A percentile compares a stretch with the other conserved stretches of the same genome.
These are phyloP conservation scores for Trypanosoma lewisi DNA, from an alignment of 208 protist genomes.

Conservation along the genomic window DNA sequence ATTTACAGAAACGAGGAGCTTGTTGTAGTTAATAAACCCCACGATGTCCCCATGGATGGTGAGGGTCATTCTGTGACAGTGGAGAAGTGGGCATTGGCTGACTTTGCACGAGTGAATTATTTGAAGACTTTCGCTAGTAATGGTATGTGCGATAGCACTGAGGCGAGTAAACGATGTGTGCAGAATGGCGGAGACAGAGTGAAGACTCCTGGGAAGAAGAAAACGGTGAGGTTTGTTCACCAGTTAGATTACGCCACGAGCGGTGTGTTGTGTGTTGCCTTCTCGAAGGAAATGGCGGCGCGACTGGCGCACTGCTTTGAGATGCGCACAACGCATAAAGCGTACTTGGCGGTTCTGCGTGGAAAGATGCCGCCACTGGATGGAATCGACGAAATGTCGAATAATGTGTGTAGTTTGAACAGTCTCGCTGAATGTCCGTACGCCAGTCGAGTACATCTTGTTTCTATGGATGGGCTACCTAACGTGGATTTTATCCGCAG, in stretches of 20 bases:
- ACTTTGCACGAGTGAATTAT: conserved; percentile 26
- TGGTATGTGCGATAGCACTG: too few relatives aligned
- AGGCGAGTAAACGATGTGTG: conserved; percentile 7
- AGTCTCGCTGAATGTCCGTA: background rate
- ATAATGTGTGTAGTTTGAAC: background rate
- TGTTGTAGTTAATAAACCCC: conserved; percentile 87
- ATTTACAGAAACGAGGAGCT: conserved; percentile 74
- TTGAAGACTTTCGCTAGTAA: conserved; percentile 13
- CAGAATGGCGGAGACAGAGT: conserved; percentile 19
- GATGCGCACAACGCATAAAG: conserved; percentile 73
- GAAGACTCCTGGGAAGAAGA: conserved; percentile 9
- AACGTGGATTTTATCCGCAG: conserved; percentile 9
- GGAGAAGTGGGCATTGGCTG: conserved; percentile 42
- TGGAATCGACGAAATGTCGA: background rate
- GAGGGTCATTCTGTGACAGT: conserved; percentile 35
- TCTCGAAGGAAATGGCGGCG: conserved; percentile 75
- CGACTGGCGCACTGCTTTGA: conserved; percentile 84
- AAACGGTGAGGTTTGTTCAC: conserved; percentile 88
- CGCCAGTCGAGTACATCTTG: conserved; percentile 1
- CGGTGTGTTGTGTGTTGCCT: conserved; percentile 87
- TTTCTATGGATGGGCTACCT: conserved; percentile 15
- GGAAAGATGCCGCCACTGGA: conserved; percentile 46
- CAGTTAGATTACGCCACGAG: conserved; percentile 91
- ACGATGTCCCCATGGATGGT: conserved; percentile 81
- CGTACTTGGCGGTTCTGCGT: conserved; percentile 75